These are phyloP conservation scores for Puccinia brachypodii DNA, from an alignment of 1,284 basidiomycete species.

Conservation along the genomic window DNA sequence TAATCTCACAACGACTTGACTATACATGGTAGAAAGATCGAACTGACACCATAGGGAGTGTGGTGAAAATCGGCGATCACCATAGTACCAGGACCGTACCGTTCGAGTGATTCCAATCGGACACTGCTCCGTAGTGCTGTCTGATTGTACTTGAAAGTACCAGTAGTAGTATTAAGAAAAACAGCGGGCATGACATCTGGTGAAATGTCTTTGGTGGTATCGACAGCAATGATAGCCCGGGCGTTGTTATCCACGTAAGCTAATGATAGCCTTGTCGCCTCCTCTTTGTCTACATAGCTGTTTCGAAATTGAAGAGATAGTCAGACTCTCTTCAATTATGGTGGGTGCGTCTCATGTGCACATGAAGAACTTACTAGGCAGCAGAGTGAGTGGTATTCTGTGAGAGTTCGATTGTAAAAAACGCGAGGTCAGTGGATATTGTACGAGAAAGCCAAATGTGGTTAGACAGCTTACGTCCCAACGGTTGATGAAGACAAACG, in stretches of 20 bases:
- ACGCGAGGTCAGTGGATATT: not conserved
- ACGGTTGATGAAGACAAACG: slow-evolving; percentile 24
- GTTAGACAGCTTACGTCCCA: slow-evolving; percentile 30
- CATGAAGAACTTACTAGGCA: slow-evolving; percentile 5
- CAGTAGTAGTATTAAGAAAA: slow-evolving; percentile 15
- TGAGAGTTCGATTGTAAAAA: not conserved
- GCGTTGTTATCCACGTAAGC: slow-evolving; percentile 23
- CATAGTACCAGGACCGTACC: slow-evolving; percentile 2
- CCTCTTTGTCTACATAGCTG: slow-evolving; percentile 23
- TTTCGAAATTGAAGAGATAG: not conserved
- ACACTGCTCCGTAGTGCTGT: slow-evolving; percentile 20
- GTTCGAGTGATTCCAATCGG: slow-evolving; percentile 31
- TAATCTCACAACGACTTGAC: not conserved
- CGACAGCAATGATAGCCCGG: slow-evolving; percentile 26
- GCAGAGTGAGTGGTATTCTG: slow-evolving; percentile 28
- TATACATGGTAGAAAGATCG: not conserved
- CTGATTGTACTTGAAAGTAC: slow-evolving; percentile 16
- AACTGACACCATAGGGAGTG: slow-evolving; percentile 20
- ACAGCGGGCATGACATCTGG: slow-evolving; percentile 16
- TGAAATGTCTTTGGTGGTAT: slow-evolving; percentile 7
- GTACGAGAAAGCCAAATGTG: not conserved
- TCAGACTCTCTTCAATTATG: not conserved
- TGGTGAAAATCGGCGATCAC: slow-evolving; percentile 37
- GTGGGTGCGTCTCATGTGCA: not conserved
- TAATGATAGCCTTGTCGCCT: not conserved